Evolutionary conservation across 2,329 filamentous ascomycete species (phyloP).

Genomic region (Colletotrichum graminicola): DNA sequence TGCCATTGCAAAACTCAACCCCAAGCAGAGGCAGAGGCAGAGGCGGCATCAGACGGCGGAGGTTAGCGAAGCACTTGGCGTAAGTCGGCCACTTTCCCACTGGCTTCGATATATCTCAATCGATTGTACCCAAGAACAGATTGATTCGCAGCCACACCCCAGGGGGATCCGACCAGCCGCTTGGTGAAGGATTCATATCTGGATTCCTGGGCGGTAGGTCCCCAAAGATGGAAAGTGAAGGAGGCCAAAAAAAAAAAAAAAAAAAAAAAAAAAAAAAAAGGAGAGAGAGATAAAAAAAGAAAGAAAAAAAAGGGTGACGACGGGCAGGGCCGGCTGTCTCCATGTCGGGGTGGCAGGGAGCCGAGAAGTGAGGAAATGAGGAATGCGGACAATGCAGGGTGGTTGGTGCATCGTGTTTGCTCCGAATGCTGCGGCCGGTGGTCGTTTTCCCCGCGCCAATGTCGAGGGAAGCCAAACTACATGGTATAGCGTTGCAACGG

Average conservation of each 20-base stretch:
- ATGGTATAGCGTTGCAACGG: neutral
- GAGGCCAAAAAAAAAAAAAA: no score
- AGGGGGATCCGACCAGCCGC: constrained; percentile 18
- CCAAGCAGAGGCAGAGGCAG: constrained; percentile 13
- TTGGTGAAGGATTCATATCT: constrained; percentile 21
- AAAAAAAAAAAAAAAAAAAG: no score
- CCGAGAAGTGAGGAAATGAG: neutral
- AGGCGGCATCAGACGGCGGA: constrained; percentile 22
- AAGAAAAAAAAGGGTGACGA: neutral
- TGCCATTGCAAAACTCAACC: neutral
- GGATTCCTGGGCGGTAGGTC: constrained; percentile 10
- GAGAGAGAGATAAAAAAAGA: no score
- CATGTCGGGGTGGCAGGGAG: neutral
- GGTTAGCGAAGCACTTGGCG: constrained; percentile 23
- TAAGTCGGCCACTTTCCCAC: constrained; percentile 28
- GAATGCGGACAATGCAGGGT: neutral
- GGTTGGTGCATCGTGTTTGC: constrained; percentile 9
- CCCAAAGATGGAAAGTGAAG: neutral
- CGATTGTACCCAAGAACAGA: constrained; percentile 26
- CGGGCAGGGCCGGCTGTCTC: constrained; percentile 2
- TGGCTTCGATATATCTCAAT: constrained; percentile 30
- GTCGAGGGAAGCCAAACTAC: constrained; percentile 2
- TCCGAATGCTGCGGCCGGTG: neutral
- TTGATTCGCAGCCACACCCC: constrained; percentile 33
- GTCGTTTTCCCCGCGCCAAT: constrained; percentile 1